phyloP scores from a whole-genome alignment of 148 eudicot genomes.

The Amaranthus cruentus region DNA sequence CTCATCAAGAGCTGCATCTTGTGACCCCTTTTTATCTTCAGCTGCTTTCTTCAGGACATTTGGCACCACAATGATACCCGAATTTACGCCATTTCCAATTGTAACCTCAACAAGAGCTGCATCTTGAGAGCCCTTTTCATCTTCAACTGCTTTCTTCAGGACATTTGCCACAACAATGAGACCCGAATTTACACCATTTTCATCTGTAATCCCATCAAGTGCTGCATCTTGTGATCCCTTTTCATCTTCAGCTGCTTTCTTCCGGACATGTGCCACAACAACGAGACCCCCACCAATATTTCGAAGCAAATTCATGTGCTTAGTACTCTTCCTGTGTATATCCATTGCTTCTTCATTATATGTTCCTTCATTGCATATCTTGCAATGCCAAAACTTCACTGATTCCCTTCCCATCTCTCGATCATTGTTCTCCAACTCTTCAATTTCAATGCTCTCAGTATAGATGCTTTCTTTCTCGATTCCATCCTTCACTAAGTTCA shows the following conservation, averaged over 20 bases:
- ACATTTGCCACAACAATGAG: too few species aligned
- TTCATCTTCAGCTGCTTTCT: conserved; percentile 9
- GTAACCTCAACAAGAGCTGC: too few species aligned
- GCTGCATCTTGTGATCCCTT: conserved; percentile 3
- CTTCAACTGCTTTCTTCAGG: not conserved
- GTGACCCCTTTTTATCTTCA: conserved; percentile 6
- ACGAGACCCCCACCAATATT: conserved; percentile 28
- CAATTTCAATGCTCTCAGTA: not conserved
- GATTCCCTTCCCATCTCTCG: not conserved
- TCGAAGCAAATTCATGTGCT: conserved; percentile 21
- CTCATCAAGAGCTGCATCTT: not conserved
- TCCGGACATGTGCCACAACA: conserved; percentile 17
- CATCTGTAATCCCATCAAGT: not conserved
- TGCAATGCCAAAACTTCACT: conserved; percentile 30
- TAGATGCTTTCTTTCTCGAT: too few species aligned
- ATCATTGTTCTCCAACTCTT: not conserved
- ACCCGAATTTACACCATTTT: not conserved
- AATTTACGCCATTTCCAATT: too few species aligned
- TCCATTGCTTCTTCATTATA: conserved; percentile 27
- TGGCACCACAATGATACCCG: conserved; percentile 24
- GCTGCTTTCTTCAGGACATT: conserved; percentile 3
- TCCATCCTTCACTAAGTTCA: not conserved
- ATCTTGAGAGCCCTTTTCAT: too few species aligned
- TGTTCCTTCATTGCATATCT: conserved; percentile 28
- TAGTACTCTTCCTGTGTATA: conserved; percentile 27